A percentile compares a stretch with the other conserved stretches of the same genome.
Conservation (phyloP, 1,284 basidiomycete genomes). For the Cryptococcus floricola region DNA sequence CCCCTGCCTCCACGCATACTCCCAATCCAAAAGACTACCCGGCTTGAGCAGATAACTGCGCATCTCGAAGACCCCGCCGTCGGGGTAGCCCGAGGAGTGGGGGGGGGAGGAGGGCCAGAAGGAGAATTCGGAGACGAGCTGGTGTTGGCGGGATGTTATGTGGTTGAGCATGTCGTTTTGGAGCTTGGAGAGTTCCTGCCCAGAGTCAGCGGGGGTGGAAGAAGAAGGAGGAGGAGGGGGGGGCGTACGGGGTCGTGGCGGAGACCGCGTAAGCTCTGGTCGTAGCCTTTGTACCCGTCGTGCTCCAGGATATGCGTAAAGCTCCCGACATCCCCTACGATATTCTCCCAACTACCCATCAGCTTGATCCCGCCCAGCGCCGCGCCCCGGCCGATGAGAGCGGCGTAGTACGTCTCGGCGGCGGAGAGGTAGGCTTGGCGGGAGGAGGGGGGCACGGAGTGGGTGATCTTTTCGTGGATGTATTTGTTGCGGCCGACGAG, state of each 20-base stretch:
- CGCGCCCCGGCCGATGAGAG: constrained; percentile 59
- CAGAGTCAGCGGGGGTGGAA: no score
- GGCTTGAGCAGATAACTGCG: constrained; percentile 69
- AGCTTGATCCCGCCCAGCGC: constrained; percentile 71
- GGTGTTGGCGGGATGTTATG: constrained; percentile 65
- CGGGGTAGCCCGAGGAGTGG: constrained; percentile 53
- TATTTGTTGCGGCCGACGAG: constrained; percentile 77
- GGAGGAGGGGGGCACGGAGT: constrained; percentile 74
- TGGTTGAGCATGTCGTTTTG: constrained; percentile 61
- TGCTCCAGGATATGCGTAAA: constrained; percentile 78
- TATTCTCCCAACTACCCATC: constrained; percentile 81
- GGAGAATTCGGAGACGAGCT: constrained; percentile 87
- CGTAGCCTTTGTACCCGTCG: constrained; percentile 80
- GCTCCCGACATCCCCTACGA: constrained; percentile 76
- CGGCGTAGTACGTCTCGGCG: constrained; percentile 75
- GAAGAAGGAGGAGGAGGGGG: no score
- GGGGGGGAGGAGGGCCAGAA: constrained; percentile 88
- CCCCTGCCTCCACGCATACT: constrained; percentile 80
- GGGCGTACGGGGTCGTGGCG: background rate
- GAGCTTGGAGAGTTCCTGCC: constrained; percentile 21
- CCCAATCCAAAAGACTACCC: constrained; percentile 87
- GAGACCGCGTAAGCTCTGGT: constrained; percentile 49
- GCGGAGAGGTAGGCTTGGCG: constrained; percentile 77
- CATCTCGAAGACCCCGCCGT: constrained; percentile 88
- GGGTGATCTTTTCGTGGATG: constrained; percentile 79